These are phyloP conservation scores for Lepiota subincarnata DNA, from an alignment of 768 basidiomycete species.

Conservation along the genomic window DNA sequence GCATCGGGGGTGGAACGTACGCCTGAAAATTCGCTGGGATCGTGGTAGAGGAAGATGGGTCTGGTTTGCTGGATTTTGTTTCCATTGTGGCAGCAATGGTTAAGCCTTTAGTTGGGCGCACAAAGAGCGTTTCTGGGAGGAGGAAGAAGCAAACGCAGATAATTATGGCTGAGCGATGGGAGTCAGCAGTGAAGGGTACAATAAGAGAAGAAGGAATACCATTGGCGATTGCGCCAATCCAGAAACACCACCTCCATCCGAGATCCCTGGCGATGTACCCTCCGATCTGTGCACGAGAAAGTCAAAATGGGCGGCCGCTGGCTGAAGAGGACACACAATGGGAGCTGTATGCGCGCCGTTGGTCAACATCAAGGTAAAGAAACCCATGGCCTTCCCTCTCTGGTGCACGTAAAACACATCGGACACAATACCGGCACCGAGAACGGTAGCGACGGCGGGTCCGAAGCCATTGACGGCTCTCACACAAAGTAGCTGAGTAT, in stretches of 20 bases:
- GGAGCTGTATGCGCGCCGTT: slow-evolving; percentile 38
- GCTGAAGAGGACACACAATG: slow-evolving; percentile 23
- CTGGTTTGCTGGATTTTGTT: not conserved
- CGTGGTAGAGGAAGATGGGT: no score
- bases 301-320: not conserved
- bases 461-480: slow-evolving; percentile 31
- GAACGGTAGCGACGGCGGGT: slow-evolving; percentile 27
- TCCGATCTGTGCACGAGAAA: slow-evolving; percentile 20
- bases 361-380: slow-evolving; percentile 34
- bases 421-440: slow-evolving; percentile 37
- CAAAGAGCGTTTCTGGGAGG: slow-evolving; percentile 6
- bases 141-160: slow-evolving; percentile 20
- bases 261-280: slow-evolving; percentile 31
- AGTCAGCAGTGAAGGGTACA: slow-evolving; percentile 33
- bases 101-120: not conserved
- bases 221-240: slow-evolving; percentile 36
- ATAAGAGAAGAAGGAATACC: slow-evolving; percentile 25
- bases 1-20: not conserved
- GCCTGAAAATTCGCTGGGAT: not conserved
- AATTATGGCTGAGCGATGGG: slow-evolving; percentile 25
- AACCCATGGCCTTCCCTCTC: slow-evolving; percentile 39
- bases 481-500: not conserved
- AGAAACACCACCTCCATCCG: slow-evolving; percentile 41
- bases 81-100: not conserved
- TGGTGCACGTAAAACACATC: slow-evolving; percentile 32